phyloP scores from a whole-genome alignment of 2,329 filamentous ascomycete genomes.

The Diaporthe sp. region DNA sequence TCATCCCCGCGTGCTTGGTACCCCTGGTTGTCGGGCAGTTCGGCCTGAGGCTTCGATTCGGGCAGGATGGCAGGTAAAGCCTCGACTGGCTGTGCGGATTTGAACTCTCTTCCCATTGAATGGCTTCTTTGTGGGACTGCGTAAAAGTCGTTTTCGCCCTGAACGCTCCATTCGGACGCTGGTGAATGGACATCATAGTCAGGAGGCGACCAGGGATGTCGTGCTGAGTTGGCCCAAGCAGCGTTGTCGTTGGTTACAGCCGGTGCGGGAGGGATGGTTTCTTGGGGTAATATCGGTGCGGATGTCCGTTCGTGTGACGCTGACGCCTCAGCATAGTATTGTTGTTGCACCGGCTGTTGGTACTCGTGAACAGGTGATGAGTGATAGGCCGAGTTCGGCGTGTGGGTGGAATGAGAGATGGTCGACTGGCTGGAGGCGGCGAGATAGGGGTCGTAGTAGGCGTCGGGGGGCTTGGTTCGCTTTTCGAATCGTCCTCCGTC shows the following conservation, averaged over 20 bases:
- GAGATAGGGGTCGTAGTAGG: slow-evolving; percentile 35
- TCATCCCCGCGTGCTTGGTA: slow-evolving; percentile 30
- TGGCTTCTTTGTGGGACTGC: background rate
- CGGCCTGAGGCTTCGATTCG: slow-evolving; percentile 33
- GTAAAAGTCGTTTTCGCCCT: slow-evolving; percentile 25
- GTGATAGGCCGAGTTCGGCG: slow-evolving; percentile 17
- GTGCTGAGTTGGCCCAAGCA: slow-evolving; percentile 26
- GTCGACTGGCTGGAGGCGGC: slow-evolving; percentile 32
- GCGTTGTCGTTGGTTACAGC: slow-evolving; percentile 9
- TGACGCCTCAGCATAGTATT: slow-evolving; percentile 20
- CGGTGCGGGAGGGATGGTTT: slow-evolving; percentile 7
- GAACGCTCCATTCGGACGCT: slow-evolving; percentile 29
- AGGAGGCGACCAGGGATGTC: slow-evolving; percentile 34
- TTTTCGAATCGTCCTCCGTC: slow-evolving; percentile 35
- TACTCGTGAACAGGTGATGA: slow-evolving; percentile 14
- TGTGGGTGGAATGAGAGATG: slow-evolving; percentile 24
- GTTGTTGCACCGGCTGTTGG: slow-evolving; percentile 13
- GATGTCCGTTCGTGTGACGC: slow-evolving; percentile 13
- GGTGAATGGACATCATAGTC: slow-evolving; percentile 32
- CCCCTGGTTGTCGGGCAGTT: slow-evolving; percentile 31
- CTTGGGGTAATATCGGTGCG: slow-evolving; percentile 3
- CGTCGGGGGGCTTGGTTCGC: slow-evolving; percentile 25
- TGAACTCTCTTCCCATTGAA: background rate
- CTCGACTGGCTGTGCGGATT: slow-evolving; percentile 12
- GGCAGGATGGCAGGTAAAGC: slow-evolving; percentile 32